Conservation (phyloP, 1,139 yeast species). For the Pichia sp. region DNA sequence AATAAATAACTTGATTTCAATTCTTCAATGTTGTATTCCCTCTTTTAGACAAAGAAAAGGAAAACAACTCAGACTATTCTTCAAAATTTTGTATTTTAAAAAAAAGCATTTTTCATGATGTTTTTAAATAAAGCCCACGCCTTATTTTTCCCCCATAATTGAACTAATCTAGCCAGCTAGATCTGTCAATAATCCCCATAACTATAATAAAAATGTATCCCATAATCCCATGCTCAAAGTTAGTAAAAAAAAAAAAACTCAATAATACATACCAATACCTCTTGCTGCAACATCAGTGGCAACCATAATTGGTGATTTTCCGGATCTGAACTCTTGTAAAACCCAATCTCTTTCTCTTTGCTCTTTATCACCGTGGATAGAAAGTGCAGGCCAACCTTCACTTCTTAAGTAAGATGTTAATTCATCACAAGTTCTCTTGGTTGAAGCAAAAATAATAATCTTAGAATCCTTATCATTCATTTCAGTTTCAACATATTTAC, state of each 20-base stretch:
- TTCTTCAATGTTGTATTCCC: too few relatives aligned
- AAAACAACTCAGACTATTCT: too few relatives aligned
- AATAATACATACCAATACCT: conserved; percentile 91
- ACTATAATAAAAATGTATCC: not conserved
- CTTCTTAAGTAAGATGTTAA: conserved; percentile 85
- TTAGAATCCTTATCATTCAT: conserved; percentile 74
- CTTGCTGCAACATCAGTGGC: conserved; percentile 96
- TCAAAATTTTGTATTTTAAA: too few relatives aligned
- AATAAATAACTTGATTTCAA: too few relatives aligned
- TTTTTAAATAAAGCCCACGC: too few relatives aligned
- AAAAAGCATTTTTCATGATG: too few relatives aligned
- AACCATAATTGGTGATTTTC: conserved; percentile 94
- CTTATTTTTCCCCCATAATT: too few relatives aligned
- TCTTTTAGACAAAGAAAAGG: too few relatives aligned
- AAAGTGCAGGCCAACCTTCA: conserved; percentile 99
- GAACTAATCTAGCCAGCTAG: too few relatives aligned
- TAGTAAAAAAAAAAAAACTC: conserved; percentile 1
- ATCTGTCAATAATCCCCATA: not conserved
- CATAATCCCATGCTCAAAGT: not conserved
- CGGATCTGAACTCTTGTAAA: conserved; percentile 80
- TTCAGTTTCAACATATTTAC: conserved; percentile 77
- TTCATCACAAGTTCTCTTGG: conserved; percentile 97
- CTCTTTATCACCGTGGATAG: conserved; percentile 98
- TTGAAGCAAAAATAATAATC: conserved; percentile 82
- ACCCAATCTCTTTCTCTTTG: conserved; percentile 99